Conservation (phyloP, 2,329 filamentous ascomycete genomes). For the Calonectria pteridis region DNA sequence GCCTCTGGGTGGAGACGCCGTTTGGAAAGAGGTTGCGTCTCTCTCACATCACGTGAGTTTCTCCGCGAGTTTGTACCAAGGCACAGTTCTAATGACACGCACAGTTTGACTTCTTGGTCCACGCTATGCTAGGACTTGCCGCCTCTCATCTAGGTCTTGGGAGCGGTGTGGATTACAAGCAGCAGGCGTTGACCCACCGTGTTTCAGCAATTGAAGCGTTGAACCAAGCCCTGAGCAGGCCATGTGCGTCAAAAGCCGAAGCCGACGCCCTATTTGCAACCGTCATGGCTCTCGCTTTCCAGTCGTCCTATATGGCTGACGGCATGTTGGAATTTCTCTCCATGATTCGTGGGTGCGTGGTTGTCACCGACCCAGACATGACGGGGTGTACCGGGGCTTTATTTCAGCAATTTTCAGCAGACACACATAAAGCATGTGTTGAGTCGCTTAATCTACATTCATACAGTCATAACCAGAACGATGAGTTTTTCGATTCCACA, state of each 20-base stretch:
- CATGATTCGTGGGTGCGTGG: conserved; percentile 47
- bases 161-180: conserved; percentile 31
- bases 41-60: conserved; percentile 49
- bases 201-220: conserved; percentile 48
- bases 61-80: no score
- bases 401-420: conserved; percentile 20
- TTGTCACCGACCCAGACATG: conserved; percentile 19
- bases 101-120: conserved; percentile 53
- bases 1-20: conserved; percentile 46
- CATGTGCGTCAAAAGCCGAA: conserved; percentile 45
- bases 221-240: conserved; percentile 43
- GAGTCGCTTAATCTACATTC: not conserved
- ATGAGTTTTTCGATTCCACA: not conserved
- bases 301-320: conserved; percentile 51
- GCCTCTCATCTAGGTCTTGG: conserved; percentile 50
- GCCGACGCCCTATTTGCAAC: conserved; percentile 51
- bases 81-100: not conserved
- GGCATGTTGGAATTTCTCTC: conserved; percentile 53
- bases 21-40: conserved; percentile 51
- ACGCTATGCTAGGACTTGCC: conserved; percentile 53
- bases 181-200: conserved; percentile 48
- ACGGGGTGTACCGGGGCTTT: conserved; percentile 15
- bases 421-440: conserved; percentile 16
- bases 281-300: conserved; percentile 50
- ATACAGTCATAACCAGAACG: not conserved